A percentile compares a stretch with the other conserved stretches of the same genome.
Conservation (phyloP, 1,284 basidiomycete species). For the Trichosporon inkin region DNA sequence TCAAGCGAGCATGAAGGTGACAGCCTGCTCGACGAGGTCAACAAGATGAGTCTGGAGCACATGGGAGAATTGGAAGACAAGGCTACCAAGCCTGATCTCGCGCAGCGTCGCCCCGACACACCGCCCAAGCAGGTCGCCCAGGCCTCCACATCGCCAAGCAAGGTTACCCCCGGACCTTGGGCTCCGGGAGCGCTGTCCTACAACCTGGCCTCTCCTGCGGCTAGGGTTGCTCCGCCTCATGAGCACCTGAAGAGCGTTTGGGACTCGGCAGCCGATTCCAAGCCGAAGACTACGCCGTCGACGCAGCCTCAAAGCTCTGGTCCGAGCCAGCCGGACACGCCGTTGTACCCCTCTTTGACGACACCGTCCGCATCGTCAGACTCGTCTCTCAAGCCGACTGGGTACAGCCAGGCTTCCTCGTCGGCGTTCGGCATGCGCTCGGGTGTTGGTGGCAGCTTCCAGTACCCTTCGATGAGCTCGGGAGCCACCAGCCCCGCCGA, state of each 20-base stretch:
- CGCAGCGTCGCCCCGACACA: slow-evolving; percentile 18
- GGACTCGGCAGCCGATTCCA: slow-evolving; percentile 25
- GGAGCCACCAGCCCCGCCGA: slow-evolving; percentile 20
- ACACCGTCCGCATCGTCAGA: slow-evolving; percentile 27
- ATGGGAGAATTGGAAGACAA: slow-evolving; percentile 37
- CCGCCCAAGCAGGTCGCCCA: background rate
- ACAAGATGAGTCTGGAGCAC: slow-evolving; percentile 49
- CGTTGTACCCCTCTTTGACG: slow-evolving; percentile 43
- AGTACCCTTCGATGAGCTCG: slow-evolving; percentile 18
- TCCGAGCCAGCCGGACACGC: slow-evolving; percentile 27
- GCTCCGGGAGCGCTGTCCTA: slow-evolving; percentile 26
- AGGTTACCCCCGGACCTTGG: slow-evolving; percentile 24
- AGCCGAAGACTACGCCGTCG: slow-evolving; percentile 8
- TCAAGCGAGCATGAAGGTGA: slow-evolving; percentile 50
- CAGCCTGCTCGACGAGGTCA: slow-evolving; percentile 48
- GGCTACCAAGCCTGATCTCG: slow-evolving; percentile 27
- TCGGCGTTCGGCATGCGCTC: slow-evolving; percentile 14
- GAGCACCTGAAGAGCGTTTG: slow-evolving; percentile 44
- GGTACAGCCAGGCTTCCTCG: slow-evolving; percentile 20
- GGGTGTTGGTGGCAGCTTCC: slow-evolving; percentile 8
- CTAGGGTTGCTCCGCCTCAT: slow-evolving; percentile 30
- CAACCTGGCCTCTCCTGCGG: slow-evolving; percentile 19
- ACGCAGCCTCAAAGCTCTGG: slow-evolving; percentile 10
- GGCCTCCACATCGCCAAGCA: slow-evolving; percentile 4
- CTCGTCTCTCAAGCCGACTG: background rate